A percentile compares a stretch with the other conserved stretches of the same genome.
These are phyloP conservation scores for Pichia sp. DNA, from an alignment of 1,139 yeast genomes.

Conservation along the genomic window DNA sequence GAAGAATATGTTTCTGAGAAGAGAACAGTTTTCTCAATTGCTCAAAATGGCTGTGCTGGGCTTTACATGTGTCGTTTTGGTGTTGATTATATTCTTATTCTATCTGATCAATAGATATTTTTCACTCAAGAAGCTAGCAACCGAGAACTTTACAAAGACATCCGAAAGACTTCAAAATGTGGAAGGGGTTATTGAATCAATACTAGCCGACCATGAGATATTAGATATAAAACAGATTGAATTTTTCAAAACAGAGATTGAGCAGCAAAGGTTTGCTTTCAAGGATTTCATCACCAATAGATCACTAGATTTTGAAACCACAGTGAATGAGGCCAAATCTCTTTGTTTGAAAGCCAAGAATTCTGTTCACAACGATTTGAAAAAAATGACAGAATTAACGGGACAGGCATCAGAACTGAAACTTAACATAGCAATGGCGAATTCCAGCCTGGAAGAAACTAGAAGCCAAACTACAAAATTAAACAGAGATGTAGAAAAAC, in stretches of 20 bases:
- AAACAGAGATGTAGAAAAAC: background rate
- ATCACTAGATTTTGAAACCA: conserved; percentile 12
- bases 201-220: conserved; percentile 10
- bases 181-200: conserved; percentile 14
- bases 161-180: conserved; percentile 2
- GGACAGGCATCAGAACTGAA: background rate
- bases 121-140: background rate
- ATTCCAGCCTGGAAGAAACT: background rate
- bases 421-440: background rate
- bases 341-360: conserved; percentile 6
- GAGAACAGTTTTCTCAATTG: conserved; percentile 6
- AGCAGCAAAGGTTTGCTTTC: conserved; percentile 11
- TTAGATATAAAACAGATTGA: conserved; percentile 10
- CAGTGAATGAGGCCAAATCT: conserved; percentile 6
- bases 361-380: conserved; percentile 12
- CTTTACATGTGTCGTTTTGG: background rate
- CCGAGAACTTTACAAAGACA: background rate
- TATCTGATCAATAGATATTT: background rate
- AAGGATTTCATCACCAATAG: conserved; percentile 11
- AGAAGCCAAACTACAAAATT: background rate
- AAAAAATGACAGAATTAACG: conserved; percentile 4
- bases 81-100: background rate
- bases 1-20: conserved; percentile 8
- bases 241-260: conserved; percentile 10
- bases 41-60: background rate